A percentile compares a stretch with the other conserved stretches of the same genome.
These are phyloP conservation scores for Penicillium tannophilum DNA, from an alignment of 495 filamentous ascomycete genomes.

Conservation along the genomic window DNA sequence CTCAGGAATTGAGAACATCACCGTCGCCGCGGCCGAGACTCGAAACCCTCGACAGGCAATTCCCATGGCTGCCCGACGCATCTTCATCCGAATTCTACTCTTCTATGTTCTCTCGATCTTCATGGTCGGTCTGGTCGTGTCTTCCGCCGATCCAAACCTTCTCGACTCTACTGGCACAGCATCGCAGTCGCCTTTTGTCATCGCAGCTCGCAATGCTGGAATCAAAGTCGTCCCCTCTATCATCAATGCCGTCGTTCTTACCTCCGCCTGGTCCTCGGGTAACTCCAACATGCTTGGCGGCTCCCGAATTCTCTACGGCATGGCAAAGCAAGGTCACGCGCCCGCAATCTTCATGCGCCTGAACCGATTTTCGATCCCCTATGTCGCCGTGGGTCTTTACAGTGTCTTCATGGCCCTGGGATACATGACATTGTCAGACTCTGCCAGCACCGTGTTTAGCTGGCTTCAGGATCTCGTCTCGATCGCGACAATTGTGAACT, in stretches of 20 bases:
- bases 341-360: constrained; percentile 50
- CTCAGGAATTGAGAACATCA: constrained; percentile 54
- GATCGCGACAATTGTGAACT: constrained; percentile 55
- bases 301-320: constrained; percentile 46
- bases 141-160: constrained; percentile 52
- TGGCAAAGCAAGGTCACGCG: constrained; percentile 45
- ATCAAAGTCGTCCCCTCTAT: constrained; percentile 50
- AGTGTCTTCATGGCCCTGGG: constrained; percentile 54
- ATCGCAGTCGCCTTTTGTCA: constrained; percentile 55
- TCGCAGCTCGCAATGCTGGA: constrained; percentile 41
- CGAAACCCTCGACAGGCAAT: constrained; percentile 37
- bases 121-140: constrained; percentile 46
- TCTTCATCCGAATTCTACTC: constrained; percentile 43
- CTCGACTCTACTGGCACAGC: constrained; percentile 34
- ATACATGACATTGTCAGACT: constrained; percentile 56
- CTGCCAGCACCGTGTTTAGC: constrained; percentile 56
- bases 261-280: constrained; percentile 45
- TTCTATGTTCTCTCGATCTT: constrained; percentile 47
- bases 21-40: constrained; percentile 51
- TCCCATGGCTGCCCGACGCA: constrained; percentile 41
- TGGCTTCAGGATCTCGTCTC: constrained; percentile 60
- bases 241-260: constrained; percentile 52
- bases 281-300: constrained; percentile 53
- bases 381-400: constrained; percentile 51
- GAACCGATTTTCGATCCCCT: constrained; percentile 63